Percentiles rank a stretch among this genome's conserved stretches.
Evolutionary conservation across 2,329 filamentous ascomycete species (phyloP).

Genomic region (Botrytis pseudocinerea): DNA sequence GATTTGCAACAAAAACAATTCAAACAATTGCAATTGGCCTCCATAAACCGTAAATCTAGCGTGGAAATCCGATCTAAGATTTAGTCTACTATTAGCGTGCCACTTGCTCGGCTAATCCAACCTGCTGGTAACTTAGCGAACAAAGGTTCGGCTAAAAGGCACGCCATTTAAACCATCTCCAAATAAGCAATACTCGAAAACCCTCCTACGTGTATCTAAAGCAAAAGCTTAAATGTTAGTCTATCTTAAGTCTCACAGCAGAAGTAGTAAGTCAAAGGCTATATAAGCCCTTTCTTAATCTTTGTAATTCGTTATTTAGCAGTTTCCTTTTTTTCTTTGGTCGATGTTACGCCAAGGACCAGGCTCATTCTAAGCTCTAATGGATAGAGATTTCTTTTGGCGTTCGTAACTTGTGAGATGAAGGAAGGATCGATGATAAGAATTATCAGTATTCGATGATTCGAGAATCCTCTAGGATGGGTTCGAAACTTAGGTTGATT

Average conservation of each 20-base stretch:
- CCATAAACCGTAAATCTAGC: background rate
- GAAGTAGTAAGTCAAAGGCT: background rate
- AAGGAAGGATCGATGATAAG: background rate
- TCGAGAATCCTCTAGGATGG: background rate
- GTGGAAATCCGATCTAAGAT: background rate
- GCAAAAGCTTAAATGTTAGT: background rate
- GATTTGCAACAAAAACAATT: background rate
- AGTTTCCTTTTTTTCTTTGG: background rate
- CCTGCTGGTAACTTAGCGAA: background rate
- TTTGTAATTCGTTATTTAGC: background rate
- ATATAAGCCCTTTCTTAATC: background rate
- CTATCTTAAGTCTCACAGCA: background rate
- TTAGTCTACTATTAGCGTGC: background rate
- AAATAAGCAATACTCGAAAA: background rate
- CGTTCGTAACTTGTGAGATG: background rate
- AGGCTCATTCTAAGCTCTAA: background rate
- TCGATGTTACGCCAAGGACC: background rate
- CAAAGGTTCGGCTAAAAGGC: background rate
- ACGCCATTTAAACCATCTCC: background rate
- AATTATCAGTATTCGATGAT: background rate
- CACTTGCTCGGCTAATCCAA: background rate
- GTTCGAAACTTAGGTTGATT: background rate
- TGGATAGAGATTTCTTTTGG: background rate
- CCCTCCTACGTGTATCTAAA: background rate
- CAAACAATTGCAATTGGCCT: background rate